Evolutionary conservation across 176 grass and related monocot species (phyloP).

Genomic region (Dendrocalamus sinicus): DNA sequence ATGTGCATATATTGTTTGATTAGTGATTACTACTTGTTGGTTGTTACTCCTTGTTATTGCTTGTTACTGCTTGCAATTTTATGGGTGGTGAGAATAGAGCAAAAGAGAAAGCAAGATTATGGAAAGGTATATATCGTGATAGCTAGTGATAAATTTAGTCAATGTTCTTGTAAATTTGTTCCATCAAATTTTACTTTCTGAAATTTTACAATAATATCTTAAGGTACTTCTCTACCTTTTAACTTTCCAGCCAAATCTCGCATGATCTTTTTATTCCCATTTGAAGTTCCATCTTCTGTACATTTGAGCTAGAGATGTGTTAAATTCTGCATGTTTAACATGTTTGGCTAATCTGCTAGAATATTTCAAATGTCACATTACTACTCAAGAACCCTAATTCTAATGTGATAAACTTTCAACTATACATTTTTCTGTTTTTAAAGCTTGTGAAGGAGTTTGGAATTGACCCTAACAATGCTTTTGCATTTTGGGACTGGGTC

Average conservation of each 20-base stretch:
- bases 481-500: slow-evolving; percentile 99
- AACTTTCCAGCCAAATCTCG: background rate
- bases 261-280: background rate
- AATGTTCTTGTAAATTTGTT: background rate
- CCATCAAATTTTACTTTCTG: background rate
- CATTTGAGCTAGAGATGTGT: background rate
- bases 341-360: background rate
- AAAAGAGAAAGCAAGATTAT: too few relatives aligned
- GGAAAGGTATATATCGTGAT: background rate
- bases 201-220: slow-evolving; percentile 51
- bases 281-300: background rate
- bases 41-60: too few relatives aligned
- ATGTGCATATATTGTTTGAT: too few relatives aligned
- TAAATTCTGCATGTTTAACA: background rate
- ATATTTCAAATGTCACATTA: too few relatives aligned
- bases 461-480: slow-evolving; percentile 92
- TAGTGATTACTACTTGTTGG: too few relatives aligned
- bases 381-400: background rate
- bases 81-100: too few relatives aligned
- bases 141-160: background rate
- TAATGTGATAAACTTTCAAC: slow-evolving; percentile 29
- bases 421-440: slow-evolving; percentile 44
- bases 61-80: too few relatives aligned
- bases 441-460: slow-evolving; percentile 95
- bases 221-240: slow-evolving; percentile 50